Evolutionary conservation across 2,329 filamentous ascomycete genomes (phyloP), one percentile per base, ranked within the genome.

Genomic region (Hysterium pulicare): DNA sequence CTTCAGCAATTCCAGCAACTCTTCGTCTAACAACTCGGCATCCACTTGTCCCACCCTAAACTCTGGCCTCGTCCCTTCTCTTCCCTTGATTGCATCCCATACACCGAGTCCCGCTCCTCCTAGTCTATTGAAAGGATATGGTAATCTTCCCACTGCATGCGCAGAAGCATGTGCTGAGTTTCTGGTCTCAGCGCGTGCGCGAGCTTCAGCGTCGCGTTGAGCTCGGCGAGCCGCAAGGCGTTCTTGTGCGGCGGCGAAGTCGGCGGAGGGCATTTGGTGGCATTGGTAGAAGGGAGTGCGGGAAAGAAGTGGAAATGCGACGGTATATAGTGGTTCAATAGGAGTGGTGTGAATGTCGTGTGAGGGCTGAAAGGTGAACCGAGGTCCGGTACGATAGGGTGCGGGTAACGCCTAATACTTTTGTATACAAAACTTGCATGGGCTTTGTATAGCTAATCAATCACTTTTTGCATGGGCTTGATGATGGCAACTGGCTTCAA

Each of bases 41-140:
- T 98, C 93, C 33, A 97, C 88, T 70, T 98, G 93, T 21, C 91
- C 90, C 21, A 98, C 93, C 41, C 93, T 84, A 65, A 95, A 96
- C 9, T 87, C 84, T 4, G 93, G 91, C 13, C 82, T 76, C 19
- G 87, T 91, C 33, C 89, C 88, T 60, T 90, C 83, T 46, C 86
- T 82, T 5, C 85, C 83, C 30, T 80, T 81, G 32, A 91, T 71
- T 4, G 77, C 71, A 59, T 90, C 81, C 88, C 86, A 95, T 41
- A 81, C 69, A 28, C 71, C 69, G 15, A 78, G 61, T 24, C 71
- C 70, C 0, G 69, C 62, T 44, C 54, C 61, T 42, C 75, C 76
- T 40, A 86, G 61, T 46, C 73, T 73, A 63, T 79, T 78, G 48
- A 89, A 67, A n/a, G 84, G 83, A 37, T 66, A 71, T 3, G 75